phyloP scores from a whole-genome alignment of 441 rosid species.

The Pelargonium cotyledonis region DNA sequence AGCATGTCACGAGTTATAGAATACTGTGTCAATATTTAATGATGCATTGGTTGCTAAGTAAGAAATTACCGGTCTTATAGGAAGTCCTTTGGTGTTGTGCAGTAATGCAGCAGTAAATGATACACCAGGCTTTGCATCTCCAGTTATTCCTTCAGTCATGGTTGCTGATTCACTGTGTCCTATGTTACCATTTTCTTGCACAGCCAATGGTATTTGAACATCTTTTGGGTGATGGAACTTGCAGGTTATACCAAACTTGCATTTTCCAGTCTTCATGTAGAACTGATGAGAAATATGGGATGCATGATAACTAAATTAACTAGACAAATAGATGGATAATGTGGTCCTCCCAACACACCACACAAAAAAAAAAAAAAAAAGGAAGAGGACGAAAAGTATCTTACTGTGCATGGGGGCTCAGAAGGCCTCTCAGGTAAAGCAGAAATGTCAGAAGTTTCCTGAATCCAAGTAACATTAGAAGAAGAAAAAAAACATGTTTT shows the following conservation, averaged over 20 bases:
- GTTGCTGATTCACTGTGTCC: constrained; percentile 30
- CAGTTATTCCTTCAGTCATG: constrained; percentile 29
- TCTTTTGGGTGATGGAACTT: constrained; percentile 94
- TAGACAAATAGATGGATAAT: constrained; percentile 3
- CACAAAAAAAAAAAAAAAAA: not conserved
- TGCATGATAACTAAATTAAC: constrained; percentile 18
- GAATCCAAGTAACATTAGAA: constrained; percentile 16
- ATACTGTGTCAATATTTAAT: not conserved
- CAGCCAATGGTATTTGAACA: constrained; percentile 37
- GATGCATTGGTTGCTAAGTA: constrained; percentile 6
- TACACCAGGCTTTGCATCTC: constrained; percentile 26
- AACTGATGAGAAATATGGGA: constrained; percentile 45
- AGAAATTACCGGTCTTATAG: constrained; percentile 60
- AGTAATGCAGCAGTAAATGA: constrained; percentile 42
- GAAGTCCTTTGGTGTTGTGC: constrained; percentile 88
- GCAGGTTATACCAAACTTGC: constrained; percentile 90
- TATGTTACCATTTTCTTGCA: constrained; percentile 37
- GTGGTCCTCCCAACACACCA: not conserved
- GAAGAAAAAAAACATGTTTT: not conserved
- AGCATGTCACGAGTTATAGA: not conserved
- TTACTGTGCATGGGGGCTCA: constrained; percentile 78
- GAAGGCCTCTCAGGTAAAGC: constrained; percentile 78
- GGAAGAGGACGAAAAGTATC: constrained; percentile 24
- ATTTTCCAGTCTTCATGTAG: constrained; percentile 81
- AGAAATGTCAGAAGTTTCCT: constrained; percentile 46